Evolutionary conservation across 495 filamentous ascomycete species (phyloP), one percentile per base, ranked within the genome.

Genomic region (Cryomyces minteri): DNA sequence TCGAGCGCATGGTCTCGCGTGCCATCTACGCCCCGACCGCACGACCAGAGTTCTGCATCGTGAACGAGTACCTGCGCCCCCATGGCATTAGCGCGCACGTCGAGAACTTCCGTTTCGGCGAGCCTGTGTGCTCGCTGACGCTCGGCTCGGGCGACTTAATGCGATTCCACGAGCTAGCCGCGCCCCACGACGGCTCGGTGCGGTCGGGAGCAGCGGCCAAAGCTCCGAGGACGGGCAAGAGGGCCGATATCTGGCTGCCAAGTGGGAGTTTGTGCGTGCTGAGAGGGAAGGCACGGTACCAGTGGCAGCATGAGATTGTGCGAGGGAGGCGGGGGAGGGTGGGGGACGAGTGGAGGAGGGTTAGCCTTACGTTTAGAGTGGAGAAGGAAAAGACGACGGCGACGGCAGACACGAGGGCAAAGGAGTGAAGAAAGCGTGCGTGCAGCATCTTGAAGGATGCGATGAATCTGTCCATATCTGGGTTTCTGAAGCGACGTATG

Each of bases 341-440:
- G 12, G 54, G 53, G 3, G 7, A 8, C n/a, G 46, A 42, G 18
- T 57, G 54, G 54, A 56, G 51, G 37, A 47, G 54, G 30, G 41
- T 57, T 2, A 56, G 54, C 42, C 40, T 57, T 40, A 57, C 54
- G 5, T 55, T 57, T 31, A 46, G 54, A 18, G 44, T 52, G 12
- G 48, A 57, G 30, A 51, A 25, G 18, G 84, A 79, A n/a, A 71
- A 37, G 34, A 12, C 9, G 12, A 9, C 8, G 3, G 34, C 34
- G 34, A 9, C 34, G 12, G 34, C 9, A 37, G 12, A 12, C 8
- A 37, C 1, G 34, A 9, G 12, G 12, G 34, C 34, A 12, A 37
- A 37, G 9, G 34, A 37, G 34, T 37, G 18, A 25, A 25, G 18
- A 1, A 25, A 25, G 18, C 18, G 18, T 25, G 18, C 18, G 18